Percentiles rank a stretch among this genome's conserved stretches.
These are phyloP conservation scores for Lactuca sativa DNA, from an alignment of 129 eudicot species.

Conservation along the genomic window DNA sequence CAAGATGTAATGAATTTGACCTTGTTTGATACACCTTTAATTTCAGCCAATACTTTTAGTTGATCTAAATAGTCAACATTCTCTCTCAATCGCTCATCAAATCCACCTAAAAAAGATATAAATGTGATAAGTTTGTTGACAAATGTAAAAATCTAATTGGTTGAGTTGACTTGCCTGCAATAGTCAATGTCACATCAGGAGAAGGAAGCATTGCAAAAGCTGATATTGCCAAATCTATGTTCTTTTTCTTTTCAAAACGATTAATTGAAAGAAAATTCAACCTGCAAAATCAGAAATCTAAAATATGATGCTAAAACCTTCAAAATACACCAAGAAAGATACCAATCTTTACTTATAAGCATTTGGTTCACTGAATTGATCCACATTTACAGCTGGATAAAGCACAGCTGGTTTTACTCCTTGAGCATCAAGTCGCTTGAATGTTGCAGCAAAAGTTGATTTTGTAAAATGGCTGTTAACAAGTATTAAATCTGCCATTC, in stretches of 20 bases:
- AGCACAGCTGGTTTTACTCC: slow-evolving; percentile 90
- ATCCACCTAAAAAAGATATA: slow-evolving; percentile 62
- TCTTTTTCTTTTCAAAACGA: slow-evolving; percentile 94
- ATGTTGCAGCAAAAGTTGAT: slow-evolving; percentile 81
- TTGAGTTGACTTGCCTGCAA: slow-evolving; percentile 67
- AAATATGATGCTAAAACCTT: slow-evolving; percentile 3
- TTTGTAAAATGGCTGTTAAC: slow-evolving; percentile 97
- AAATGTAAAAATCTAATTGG: background rate
- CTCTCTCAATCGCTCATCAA: slow-evolving; percentile 78
- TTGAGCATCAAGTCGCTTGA: slow-evolving; percentile 63
- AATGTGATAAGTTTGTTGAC: background rate
- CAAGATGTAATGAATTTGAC: slow-evolving; percentile 87
- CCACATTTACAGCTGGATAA: slow-evolving; percentile 93
- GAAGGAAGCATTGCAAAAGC: slow-evolving; percentile 74
- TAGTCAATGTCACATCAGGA: slow-evolving; percentile 59
- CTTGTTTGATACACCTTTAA: slow-evolving; percentile 65
- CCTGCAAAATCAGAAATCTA: slow-evolving; percentile 33
- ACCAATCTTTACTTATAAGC: slow-evolving; percentile 69
- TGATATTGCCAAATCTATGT: slow-evolving; percentile 75
- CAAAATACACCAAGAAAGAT: slow-evolving; percentile 33
- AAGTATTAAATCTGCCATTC: slow-evolving; percentile 87
- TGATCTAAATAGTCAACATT: slow-evolving; percentile 93
- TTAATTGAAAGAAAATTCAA: slow-evolving; percentile 85
- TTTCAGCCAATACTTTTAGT: slow-evolving; percentile 65
- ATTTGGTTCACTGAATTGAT: slow-evolving; percentile 69